Conservation (phyloP, 1,139 yeast genomes). For the Insectozyma bohioensis region DNA sequence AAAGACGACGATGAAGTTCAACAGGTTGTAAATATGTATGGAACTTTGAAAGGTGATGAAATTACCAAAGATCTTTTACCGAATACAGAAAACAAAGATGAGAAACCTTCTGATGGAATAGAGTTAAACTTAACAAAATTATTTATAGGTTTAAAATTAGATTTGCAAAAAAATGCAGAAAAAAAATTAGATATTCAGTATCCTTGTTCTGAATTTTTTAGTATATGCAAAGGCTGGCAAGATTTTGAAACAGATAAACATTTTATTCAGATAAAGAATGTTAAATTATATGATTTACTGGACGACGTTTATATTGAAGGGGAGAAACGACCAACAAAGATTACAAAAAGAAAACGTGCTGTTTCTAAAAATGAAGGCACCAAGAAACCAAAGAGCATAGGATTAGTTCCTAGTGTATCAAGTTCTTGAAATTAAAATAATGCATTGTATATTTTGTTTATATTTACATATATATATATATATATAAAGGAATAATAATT, state of each 20-base stretch:
- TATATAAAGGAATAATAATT: too few species aligned
- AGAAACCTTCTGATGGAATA: slow-evolving; percentile 11
- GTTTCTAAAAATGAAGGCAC: slow-evolving; percentile 9
- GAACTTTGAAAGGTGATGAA: slow-evolving; percentile 45
- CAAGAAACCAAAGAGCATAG: slow-evolving; percentile 38
- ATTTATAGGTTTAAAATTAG: slow-evolving; percentile 76
- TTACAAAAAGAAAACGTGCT: slow-evolving; percentile 29
- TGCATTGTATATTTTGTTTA: slow-evolving; percentile 1
- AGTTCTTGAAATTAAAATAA: too few species aligned
- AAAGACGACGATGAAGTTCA: slow-evolving; percentile 54
- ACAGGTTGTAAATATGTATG: slow-evolving; percentile 50
- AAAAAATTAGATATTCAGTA: slow-evolving; percentile 82
- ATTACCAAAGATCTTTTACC: slow-evolving; percentile 2
- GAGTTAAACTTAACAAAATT: slow-evolving; percentile 68
- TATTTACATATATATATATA: slow-evolving; percentile 14
- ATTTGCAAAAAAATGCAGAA: slow-evolving; percentile 44
- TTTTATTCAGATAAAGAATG: slow-evolving; percentile 69
- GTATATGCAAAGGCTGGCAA: slow-evolving; percentile 72
- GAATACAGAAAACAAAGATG: slow-evolving; percentile 12
- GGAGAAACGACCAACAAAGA: slow-evolving; percentile 68
- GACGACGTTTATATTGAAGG: slow-evolving; percentile 80
- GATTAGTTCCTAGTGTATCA: not conserved
- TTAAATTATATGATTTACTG: slow-evolving; percentile 79
- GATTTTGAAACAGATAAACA: slow-evolving; percentile 62
- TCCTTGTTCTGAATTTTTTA: slow-evolving; percentile 88